Evolutionary conservation across 371 early-diverging fungal genomes (phyloP).

Genomic region (Mucor irregularis): DNA sequence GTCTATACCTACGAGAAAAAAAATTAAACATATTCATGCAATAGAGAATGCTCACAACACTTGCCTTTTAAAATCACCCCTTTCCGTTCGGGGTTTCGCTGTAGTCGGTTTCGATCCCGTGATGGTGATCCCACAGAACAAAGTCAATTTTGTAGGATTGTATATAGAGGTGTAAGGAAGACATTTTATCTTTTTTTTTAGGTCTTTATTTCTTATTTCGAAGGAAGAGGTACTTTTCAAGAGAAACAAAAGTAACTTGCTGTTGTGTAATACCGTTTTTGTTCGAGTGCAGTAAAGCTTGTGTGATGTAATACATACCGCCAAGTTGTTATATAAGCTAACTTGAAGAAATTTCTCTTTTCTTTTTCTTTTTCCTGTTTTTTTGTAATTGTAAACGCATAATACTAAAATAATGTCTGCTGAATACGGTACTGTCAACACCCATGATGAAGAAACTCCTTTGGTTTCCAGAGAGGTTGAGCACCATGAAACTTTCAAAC

Average conservation of each 20-base stretch:
- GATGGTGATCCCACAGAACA: neutral
- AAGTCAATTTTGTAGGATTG: no score
- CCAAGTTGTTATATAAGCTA: slow-evolving; percentile 11
- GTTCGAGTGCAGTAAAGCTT: neutral
- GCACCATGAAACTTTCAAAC: slow-evolving; percentile 22
- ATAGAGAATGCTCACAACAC: no score
- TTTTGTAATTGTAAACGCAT: no score
- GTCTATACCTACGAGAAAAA: no score
- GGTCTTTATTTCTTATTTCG: no score
- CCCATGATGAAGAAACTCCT: slow-evolving; percentile 39
- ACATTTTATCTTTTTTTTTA: no score
- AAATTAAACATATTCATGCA: no score
- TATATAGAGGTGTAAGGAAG: no score
- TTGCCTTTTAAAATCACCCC: no score
- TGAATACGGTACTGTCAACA: slow-evolving; percentile 43
- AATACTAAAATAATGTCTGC: slow-evolving; percentile 22
- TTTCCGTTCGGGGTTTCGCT: neutral
- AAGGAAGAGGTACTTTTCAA: neutral
- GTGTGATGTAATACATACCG: slow-evolving; percentile 16
- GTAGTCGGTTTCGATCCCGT: neutral
- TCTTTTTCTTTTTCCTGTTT: slow-evolving; percentile 15
- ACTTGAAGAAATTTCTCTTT: slow-evolving; percentile 3
- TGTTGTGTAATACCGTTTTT: no score
- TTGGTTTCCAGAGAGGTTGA: slow-evolving; percentile 15
- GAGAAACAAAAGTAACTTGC: neutral